Base-by-base conservation (phyloP, 306 rosid species). In the Echinosophora koreensis region DNA sequence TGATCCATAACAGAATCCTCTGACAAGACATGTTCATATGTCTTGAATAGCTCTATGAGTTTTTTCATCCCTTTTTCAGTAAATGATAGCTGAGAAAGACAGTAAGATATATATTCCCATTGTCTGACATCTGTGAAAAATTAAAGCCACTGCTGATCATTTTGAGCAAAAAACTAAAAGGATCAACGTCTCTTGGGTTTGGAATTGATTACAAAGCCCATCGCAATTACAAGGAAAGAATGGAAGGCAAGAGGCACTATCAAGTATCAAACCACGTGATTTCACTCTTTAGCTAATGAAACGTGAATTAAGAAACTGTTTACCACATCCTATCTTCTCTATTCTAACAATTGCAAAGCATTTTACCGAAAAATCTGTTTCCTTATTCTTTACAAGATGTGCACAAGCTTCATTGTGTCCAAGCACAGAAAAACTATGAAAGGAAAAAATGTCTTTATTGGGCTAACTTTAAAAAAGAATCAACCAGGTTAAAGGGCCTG, bases 61-160 rank as follows among this genome's bases (percentile, higher is more conserved):
- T 89, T 95, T 86, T 89, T 95, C 83, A 95, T 83, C 83, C 98
- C 98, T 75, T 88, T 95, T 77, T 95, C 98, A 13, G 97, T 95
- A 85, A 89, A 95, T 44, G 97, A 76, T 78, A 95, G 89, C 93
- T 92, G 97, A 78, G 98, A 92, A 34, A 95, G 97, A 84, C 98
- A 95, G 78, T 92, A 95, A 74, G 98, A 89, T 73, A 95, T 91
- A 65, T 87, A 79, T 65, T 92, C 91, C 93, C 93, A 95, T 81
- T 92, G 98, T 82, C 80, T 84, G 64, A 83, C 67, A 74, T 90
- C 98, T 95, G 93, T 86, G 86, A 16, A 69, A 14, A 61, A 52
- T 52, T 15, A 63, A 56, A 71, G 22, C 41, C 44, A 79, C 28
- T 69, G 41, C 58, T 52, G 54, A 80, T 70, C 56, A 71, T 16